phyloP scores from a whole-genome alignment of 306 rosid genomes.

The Cucumis melo region DNA sequence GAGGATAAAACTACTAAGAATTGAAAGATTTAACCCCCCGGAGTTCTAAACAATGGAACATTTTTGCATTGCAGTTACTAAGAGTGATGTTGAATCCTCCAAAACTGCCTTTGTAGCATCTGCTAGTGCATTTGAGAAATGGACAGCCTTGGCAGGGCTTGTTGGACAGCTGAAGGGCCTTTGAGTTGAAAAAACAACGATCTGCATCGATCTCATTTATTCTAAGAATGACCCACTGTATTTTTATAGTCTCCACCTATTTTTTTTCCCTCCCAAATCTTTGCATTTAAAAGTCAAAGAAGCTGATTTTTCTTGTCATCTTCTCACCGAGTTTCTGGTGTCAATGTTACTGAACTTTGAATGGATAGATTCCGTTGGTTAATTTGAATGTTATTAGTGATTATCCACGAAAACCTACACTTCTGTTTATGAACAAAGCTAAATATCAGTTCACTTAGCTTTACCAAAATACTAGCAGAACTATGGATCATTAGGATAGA shows the following conservation, averaged over 20 bases:
- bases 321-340: neutral
- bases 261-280: neutral
- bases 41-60: neutral
- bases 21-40: neutral
- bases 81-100: conserved; percentile 70
- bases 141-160: conserved; percentile 77
- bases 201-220: neutral
- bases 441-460: neutral
- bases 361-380: neutral
- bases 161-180: conserved; percentile 71
- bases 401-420: neutral
- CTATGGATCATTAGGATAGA: neutral
- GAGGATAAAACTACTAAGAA: neutral
- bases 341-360: neutral
- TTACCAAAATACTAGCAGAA: neutral
- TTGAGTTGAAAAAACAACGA: conserved; percentile 9
- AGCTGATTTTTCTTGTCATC: neutral
- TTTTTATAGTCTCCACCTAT: neutral
- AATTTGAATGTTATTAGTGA: neutral
- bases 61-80: conserved; percentile 37
- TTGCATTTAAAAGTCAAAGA: neutral
- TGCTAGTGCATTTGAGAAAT: conserved; percentile 77
- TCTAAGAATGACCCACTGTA: neutral
- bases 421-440: neutral
- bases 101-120: conserved; percentile 74